phyloP scores from a whole-genome alignment of 257 asterid genomes.

The Mentha longifolia region DNA sequence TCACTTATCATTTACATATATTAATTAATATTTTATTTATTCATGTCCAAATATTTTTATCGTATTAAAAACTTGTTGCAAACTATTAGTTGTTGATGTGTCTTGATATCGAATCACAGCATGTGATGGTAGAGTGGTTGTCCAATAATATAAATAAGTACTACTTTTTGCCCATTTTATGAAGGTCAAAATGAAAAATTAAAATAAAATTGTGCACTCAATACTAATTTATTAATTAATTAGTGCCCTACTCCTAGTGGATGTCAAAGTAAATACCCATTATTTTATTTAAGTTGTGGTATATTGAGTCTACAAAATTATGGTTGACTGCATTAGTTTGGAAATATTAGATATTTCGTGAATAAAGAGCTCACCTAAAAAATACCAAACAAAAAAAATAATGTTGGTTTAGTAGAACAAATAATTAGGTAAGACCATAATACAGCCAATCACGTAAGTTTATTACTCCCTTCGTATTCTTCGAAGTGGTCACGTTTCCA shows the following conservation, averaged over 20 bases:
- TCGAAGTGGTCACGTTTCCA: no score
- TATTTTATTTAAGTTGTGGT: no score
- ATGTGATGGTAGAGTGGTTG: slow-evolving; percentile 27
- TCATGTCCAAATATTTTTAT: not conserved
- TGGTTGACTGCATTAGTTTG: not conserved
- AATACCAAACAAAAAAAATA: not conserved
- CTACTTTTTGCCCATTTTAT: not conserved
- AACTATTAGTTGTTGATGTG: slow-evolving; percentile 5
- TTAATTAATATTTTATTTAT: not conserved
- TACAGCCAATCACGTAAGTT: not conserved
- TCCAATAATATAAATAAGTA: not conserved
- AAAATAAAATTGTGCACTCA: not conserved
- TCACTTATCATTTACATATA: not conserved
- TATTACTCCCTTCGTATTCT: no score
- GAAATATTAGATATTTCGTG: not conserved
- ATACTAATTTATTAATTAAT: not conserved
- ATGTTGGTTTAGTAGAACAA: not conserved
- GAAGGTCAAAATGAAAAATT: not conserved
- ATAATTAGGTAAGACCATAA: not conserved
- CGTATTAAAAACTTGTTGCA: not conserved
- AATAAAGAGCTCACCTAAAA: slow-evolving; percentile 1
- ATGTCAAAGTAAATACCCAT: not conserved
- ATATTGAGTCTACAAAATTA: not conserved
- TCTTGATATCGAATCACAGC: not conserved
- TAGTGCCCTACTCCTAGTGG: not conserved